Conservation (phyloP, 768 basidiomycete genomes). For the Calocybe gangraenosa region DNA sequence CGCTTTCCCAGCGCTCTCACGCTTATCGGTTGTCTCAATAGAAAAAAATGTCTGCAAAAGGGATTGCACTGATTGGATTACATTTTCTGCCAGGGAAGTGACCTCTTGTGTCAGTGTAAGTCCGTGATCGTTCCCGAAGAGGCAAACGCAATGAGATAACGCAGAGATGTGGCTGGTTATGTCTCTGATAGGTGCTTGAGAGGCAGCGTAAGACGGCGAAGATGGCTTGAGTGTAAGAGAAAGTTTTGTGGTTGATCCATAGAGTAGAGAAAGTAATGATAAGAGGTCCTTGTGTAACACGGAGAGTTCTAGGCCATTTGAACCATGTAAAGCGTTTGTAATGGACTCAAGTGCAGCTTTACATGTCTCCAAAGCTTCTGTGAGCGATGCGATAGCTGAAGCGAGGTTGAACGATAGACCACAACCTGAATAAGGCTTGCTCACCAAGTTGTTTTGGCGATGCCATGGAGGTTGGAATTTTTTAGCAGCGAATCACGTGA, state of each 20-base stretch:
- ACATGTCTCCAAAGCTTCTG: conserved; percentile 32
- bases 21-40: conserved; percentile 21
- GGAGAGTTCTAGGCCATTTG: conserved; percentile 25
- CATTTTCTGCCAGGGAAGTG: conserved; percentile 30
- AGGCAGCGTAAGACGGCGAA: conserved; percentile 46
- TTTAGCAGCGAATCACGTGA: conserved; percentile 13
- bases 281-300: conserved; percentile 52
- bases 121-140: conserved; percentile 44
- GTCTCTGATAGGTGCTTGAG: conserved; percentile 49
- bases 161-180: conserved; percentile 44
- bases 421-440: neutral
- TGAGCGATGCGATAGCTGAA: conserved; percentile 29
- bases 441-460: conserved; percentile 10
- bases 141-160: conserved; percentile 44
- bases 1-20: conserved; percentile 17
- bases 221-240: conserved; percentile 60
- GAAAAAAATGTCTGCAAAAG: conserved; percentile 42
- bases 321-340: conserved; percentile 12
- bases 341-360: conserved; percentile 30
- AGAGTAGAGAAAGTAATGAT: conserved; percentile 54
- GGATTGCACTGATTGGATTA: conserved; percentile 39
- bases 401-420: neutral
- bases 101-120: conserved; percentile 42
- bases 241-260: conserved; percentile 54
- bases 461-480: neutral